phyloP scores from a whole-genome alignment of 202 grass and related monocot species.

The Elaeis oleifera region DNA sequence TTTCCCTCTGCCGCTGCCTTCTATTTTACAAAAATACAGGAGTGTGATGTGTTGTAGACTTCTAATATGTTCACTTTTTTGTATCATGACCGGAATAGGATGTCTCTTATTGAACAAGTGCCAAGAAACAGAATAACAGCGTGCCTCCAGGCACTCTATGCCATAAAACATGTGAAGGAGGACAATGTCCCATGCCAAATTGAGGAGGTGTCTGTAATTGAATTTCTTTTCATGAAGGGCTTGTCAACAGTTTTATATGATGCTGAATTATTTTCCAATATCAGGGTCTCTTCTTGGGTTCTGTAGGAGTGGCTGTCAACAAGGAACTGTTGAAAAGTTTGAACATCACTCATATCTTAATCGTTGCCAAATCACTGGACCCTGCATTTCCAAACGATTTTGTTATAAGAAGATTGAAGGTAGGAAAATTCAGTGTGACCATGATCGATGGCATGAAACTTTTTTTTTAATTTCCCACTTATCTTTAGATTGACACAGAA shows the following conservation, averaged over 20 bases:
- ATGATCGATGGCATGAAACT: background rate
- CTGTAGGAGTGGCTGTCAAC: conserved; percentile 68
- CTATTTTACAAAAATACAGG: too few species aligned
- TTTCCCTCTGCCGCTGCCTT: too few species aligned
- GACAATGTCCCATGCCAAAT: conserved; percentile 58
- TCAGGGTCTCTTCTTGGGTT: conserved; percentile 81
- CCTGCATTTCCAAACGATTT: conserved; percentile 61
- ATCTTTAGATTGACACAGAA: too few species aligned
- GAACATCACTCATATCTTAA: conserved; percentile 71
- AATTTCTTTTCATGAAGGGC: background rate
- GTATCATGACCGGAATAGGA: too few species aligned
- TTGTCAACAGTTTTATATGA: background rate
- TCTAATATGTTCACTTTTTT: too few species aligned
- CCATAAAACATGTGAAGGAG: conserved; percentile 52
- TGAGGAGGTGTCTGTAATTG: conserved; percentile 31
- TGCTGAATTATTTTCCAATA: background rate
- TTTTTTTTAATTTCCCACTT: too few species aligned
- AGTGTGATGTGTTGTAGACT: too few species aligned
- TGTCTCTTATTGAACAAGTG: too few species aligned
- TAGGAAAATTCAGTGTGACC: conserved; percentile 19
- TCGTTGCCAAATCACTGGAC: conserved; percentile 62
- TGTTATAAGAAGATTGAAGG: conserved; percentile 86
- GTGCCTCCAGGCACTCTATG: conserved; percentile 46
- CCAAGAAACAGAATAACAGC: background rate
- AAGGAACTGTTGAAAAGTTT: conserved; percentile 56